Evolutionary conservation across 148 eudicot genomes (phyloP).

Genomic region (Vaccinium myrtillus): DNA sequence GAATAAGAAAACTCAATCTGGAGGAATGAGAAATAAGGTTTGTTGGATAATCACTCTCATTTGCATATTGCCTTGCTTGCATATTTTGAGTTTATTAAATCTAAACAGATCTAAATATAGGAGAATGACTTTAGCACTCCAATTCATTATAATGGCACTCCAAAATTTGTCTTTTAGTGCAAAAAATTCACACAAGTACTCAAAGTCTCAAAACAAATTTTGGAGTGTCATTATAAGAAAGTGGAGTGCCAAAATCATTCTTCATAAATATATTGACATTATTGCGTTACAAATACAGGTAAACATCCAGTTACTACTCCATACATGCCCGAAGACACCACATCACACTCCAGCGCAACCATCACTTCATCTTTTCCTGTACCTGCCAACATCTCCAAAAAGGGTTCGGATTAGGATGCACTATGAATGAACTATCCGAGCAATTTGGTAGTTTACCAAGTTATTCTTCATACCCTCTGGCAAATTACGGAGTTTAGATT

Average conservation of each 20-base stretch:
- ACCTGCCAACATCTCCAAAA: slow-evolving; percentile 6
- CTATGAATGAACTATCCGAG: too few species aligned
- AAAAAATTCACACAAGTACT: too few species aligned
- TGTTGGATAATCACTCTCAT: too few species aligned
- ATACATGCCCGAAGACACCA: neutral
- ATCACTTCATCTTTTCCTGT: slow-evolving; percentile 14
- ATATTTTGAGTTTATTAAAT: neutral
- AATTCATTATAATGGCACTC: too few species aligned
- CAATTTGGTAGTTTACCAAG: neutral
- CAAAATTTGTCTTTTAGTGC: too few species aligned
- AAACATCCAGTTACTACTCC: neutral
- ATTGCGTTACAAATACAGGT: neutral
- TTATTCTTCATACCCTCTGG: neutral
- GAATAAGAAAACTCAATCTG: neutral
- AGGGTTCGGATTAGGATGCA: neutral
- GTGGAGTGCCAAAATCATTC: too few species aligned
- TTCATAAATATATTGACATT: neutral
- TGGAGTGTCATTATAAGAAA: too few species aligned
- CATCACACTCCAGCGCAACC: neutral
- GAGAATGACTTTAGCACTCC: too few species aligned
- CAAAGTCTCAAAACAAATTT: too few species aligned
- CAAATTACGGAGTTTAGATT: neutral
- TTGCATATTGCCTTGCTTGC: neutral
- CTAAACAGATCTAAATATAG: neutral
- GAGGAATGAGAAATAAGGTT: neutral